Evolutionary conservation across 805 yeast species (phyloP).

Genomic region (Metschnikowia aberdeeniae): DNA sequence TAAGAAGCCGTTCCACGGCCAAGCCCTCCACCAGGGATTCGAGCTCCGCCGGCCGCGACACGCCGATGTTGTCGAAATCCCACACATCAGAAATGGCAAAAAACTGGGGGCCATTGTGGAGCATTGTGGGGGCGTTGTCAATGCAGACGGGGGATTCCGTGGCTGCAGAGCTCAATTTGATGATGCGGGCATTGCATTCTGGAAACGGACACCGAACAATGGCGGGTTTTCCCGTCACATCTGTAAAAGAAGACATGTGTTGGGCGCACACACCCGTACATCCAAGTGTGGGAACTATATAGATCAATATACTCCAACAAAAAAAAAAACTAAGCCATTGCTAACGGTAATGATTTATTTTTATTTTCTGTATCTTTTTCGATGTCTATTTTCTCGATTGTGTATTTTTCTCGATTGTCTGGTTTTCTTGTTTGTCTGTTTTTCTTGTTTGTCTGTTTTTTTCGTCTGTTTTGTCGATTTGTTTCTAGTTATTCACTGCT

Average conservation of each 20-base stretch:
- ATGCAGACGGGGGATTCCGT: conserved; percentile 10
- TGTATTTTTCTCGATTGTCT: too few species aligned
- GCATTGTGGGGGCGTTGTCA: conserved; percentile 29
- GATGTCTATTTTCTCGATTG: too few species aligned
- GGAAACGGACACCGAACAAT: conserved; percentile 25
- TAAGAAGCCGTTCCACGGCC: conserved; percentile 48
- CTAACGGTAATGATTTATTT: too few species aligned
- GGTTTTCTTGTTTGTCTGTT: too few species aligned
- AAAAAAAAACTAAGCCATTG: too few species aligned
- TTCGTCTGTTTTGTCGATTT: too few species aligned
- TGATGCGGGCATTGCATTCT: conserved; percentile 23
- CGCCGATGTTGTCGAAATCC: conserved; percentile 80
- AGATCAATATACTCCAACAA: too few species aligned
- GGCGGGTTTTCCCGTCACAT: not conserved
- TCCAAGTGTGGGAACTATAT: too few species aligned
- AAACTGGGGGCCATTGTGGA: conserved; percentile 25
- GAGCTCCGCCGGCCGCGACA: conserved; percentile 44
- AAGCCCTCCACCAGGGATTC: conserved; percentile 9
- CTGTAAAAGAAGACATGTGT: not conserved
- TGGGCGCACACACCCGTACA: not conserved
- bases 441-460: too few species aligned
- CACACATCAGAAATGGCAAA: conserved; percentile 55
- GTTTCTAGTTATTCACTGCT: too few species aligned
- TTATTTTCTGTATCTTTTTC: too few species aligned
- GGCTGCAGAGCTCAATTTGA: conserved; percentile 16